phyloP scores from a whole-genome alignment of 2,329 filamentous ascomycete species.

The Sporothrix humicola region DNA sequence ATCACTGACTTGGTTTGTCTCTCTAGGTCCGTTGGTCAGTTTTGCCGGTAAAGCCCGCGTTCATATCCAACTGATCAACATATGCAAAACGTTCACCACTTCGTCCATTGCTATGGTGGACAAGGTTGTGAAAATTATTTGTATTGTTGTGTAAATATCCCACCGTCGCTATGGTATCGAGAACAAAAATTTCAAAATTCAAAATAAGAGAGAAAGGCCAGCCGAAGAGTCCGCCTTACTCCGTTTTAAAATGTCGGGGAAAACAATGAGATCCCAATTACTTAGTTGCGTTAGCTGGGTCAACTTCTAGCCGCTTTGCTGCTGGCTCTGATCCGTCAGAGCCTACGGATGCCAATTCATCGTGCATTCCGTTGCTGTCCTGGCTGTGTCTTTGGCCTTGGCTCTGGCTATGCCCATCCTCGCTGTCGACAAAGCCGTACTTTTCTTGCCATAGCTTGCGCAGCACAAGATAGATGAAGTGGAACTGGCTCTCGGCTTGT shows the following conservation, averaged over 20 bases:
- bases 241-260: not conserved
- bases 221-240: not conserved
- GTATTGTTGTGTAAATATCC: not conserved
- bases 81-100: too few relatives aligned
- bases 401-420: conserved; percentile 34
- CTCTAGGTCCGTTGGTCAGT: not conserved
- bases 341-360: conserved; percentile 38
- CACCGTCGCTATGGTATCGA: conserved; percentile 27
- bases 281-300: conserved; percentile 48
- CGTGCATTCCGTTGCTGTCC: not conserved
- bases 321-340: conserved; percentile 49
- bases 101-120: too few relatives aligned
- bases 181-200: not conserved
- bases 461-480: conserved; percentile 87
- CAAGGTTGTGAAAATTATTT: not conserved
- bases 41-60: not conserved
- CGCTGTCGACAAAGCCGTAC: conserved; percentile 51
- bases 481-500: conserved; percentile 81
- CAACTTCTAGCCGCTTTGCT: conserved; percentile 60
- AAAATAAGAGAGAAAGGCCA: not conserved
- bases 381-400: not conserved
- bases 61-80: too few relatives aligned
- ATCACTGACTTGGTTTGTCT: not conserved
- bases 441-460: conserved; percentile 74
- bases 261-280: not conserved